Evolutionary conservation across 495 filamentous ascomycete genomes (phyloP).

Genomic region (Tetracladium setigerum): DNA sequence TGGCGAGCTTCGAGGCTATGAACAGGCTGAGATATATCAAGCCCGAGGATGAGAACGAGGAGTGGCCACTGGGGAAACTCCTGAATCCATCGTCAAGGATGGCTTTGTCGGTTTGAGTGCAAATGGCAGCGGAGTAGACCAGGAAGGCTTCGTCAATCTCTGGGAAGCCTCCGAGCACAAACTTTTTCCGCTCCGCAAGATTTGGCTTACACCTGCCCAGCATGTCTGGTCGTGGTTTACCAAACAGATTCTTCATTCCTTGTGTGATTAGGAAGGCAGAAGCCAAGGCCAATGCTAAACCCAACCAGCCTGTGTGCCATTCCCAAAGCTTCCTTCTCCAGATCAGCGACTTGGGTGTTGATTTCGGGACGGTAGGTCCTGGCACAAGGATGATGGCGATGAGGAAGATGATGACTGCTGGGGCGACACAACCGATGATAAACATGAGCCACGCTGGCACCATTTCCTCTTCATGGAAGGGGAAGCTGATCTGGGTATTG

Average conservation of each 20-base stretch:
- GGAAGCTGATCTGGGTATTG: slow-evolving; percentile 56
- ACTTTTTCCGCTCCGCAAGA: slow-evolving; percentile 30
- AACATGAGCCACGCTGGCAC: slow-evolving; percentile 53
- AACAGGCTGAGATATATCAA: slow-evolving; percentile 74
- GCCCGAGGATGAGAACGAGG: slow-evolving; percentile 60
- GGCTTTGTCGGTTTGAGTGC: slow-evolving; percentile 53
- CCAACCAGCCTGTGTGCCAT: slow-evolving; percentile 72
- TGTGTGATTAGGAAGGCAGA: slow-evolving; percentile 71
- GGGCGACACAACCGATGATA: slow-evolving; percentile 47
- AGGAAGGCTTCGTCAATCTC: slow-evolving; percentile 30
- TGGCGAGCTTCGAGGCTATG: slow-evolving; percentile 54
- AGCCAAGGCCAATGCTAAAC: slow-evolving; percentile 58
- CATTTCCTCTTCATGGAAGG: slow-evolving; percentile 66
- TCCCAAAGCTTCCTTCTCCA: slow-evolving; percentile 78
- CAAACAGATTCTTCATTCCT: slow-evolving; percentile 77
- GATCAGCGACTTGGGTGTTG: slow-evolving; percentile 53
- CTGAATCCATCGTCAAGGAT: slow-evolving; percentile 81
- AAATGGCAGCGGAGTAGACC: slow-evolving; percentile 60
- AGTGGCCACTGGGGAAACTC: slow-evolving; percentile 72
- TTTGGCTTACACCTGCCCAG: slow-evolving; percentile 62
- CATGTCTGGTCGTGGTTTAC: slow-evolving; percentile 79
- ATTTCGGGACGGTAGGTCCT: slow-evolving; percentile 56
- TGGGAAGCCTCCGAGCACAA: slow-evolving; percentile 31
- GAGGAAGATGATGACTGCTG: slow-evolving; percentile 57
- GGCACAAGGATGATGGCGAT: slow-evolving; percentile 64